These are phyloP conservation scores for Venturiaceae sp. DNA, from an alignment of 2,329 filamentous ascomycete species.

Conservation along the genomic window DNA sequence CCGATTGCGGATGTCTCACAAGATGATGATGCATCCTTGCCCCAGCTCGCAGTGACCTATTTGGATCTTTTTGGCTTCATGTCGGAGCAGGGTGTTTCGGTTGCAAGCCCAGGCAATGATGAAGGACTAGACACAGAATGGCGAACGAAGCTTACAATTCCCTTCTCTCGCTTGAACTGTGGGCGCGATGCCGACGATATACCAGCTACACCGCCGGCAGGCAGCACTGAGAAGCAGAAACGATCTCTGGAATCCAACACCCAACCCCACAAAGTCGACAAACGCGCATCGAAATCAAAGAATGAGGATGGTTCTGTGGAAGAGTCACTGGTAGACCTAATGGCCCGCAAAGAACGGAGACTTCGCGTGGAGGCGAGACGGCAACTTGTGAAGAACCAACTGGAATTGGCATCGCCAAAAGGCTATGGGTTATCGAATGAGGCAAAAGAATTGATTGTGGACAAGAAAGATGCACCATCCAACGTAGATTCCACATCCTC, in stretches of 20 bases:
- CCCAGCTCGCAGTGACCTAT: slow-evolving; percentile 5
- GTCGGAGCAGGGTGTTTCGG: slow-evolving; percentile 50
- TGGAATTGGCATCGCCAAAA: too few relatives aligned
- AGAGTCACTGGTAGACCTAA: too few relatives aligned
- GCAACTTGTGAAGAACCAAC: not conserved
- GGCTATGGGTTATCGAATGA: too few relatives aligned
- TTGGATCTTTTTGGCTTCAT: slow-evolving; percentile 50
- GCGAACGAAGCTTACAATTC: not conserved
- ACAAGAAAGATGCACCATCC: too few relatives aligned
- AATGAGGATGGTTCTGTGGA: too few relatives aligned
- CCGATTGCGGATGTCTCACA: slow-evolving; percentile 12
- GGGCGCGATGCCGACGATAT: not conserved
- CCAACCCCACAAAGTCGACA: too few relatives aligned
- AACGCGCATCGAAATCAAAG: too few relatives aligned
- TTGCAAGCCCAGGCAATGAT: slow-evolving; percentile 16
- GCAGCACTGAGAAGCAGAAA: not conserved
- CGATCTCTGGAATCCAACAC: not conserved
- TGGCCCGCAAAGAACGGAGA: not conserved
- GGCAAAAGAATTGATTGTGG: too few relatives aligned
- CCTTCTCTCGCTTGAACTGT: not conserved
- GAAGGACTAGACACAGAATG: slow-evolving; percentile 1
- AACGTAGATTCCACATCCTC: too few relatives aligned
- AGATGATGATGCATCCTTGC: slow-evolving; percentile 11
- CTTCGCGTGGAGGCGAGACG: not conserved
- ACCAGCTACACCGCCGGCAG: not conserved